These are phyloP conservation scores for Tolypocladium tundrense DNA, from an alignment of 2,329 filamentous ascomycete genomes.

Conservation along the genomic window DNA sequence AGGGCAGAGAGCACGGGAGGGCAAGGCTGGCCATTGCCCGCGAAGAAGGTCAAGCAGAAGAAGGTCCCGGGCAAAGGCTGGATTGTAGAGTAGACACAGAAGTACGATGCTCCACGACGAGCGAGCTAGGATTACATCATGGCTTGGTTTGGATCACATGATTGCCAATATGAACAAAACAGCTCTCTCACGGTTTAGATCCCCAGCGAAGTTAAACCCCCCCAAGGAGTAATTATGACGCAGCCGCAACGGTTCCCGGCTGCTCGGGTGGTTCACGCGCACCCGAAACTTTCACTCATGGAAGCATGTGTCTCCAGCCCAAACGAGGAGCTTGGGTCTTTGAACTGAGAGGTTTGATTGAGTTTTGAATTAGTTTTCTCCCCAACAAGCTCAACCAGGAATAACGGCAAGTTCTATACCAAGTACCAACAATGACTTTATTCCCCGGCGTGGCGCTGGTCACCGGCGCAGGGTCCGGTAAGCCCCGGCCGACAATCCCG, in stretches of 20 bases:
- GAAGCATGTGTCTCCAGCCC: not conserved
- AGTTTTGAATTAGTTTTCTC: not conserved
- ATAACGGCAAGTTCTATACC: not conserved
- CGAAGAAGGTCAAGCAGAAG: constrained; percentile 74
- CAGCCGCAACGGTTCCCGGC: not conserved
- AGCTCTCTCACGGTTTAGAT: not conserved
- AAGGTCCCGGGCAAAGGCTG: constrained; percentile 65
- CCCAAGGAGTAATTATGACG: not conserved
- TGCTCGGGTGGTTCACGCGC: too few species aligned
- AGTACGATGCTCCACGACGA: not conserved
- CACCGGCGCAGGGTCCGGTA: constrained; percentile 21
- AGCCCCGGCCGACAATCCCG: not conserved
- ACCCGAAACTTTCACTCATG: not conserved
- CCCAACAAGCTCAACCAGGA: not conserved
- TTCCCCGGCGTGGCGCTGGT: constrained; percentile 20
- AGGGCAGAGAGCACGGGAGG: constrained; percentile 56
- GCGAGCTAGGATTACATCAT: not conserved
- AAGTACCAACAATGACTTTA: constrained; percentile 7
- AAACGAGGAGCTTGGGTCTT: not conserved
- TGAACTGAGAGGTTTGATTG: too few species aligned
- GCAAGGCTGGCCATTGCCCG: constrained; percentile 74
- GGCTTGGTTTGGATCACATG: not conserved
- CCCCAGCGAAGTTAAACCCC: not conserved
- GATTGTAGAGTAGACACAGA: constrained; percentile 46
- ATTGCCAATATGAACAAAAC: not conserved